Evolutionary conservation across 2,329 filamentous ascomycete species (phyloP), one percentile per base, ranked within the genome.

Genomic region (Gnomoniopsis smithogilvyi): DNA sequence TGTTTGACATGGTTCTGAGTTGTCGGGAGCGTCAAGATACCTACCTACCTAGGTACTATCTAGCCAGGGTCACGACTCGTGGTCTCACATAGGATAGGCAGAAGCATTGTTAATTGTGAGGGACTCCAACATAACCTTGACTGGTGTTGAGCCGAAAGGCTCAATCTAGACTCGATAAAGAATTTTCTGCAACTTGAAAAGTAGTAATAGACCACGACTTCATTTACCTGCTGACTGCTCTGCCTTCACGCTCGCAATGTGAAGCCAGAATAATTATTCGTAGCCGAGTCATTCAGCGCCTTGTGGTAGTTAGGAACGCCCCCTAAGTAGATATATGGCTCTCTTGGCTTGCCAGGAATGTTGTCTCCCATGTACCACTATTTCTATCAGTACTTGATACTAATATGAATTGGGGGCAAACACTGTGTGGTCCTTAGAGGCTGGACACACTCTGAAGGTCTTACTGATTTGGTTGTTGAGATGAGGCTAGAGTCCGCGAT

Each of bases 281-380:
- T 45, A 15, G 52, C 52, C 10, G 14, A 30, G 19, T 56, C 47
- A 24, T 51, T 59, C 30, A 59, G 49, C 8, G 30, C 47, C 21
- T 43, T 19, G 36, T 56, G 56, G 24, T 67, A 68, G 15, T 56
- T 63, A 11, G 65, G 63, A 21, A 69, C 55, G 24, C 68, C 67
- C 6, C 67, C 68, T 34, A 68, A 53, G 48, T 67, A 78, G 43
- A 73, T 68, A 48, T 75, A 59, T 8, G 67, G 67, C 64, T 76
- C 72, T 15, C 70, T 59, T 12, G 64, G 61, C 63, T 76, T 77
- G 0, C 74, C 74, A 1, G 74, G 74, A 34, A 79, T 72, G 45
- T 74, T 75, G 3, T 66, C 67, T 1, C 75, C 76, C 68, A 73
- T 73, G 50, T 76, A 78, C 73, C 72, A 76, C 59, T 55, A n/a